Base-by-base conservation (phyloP, 2,329 filamentous ascomycete species). In the Colletotrichum lentis region DNA sequence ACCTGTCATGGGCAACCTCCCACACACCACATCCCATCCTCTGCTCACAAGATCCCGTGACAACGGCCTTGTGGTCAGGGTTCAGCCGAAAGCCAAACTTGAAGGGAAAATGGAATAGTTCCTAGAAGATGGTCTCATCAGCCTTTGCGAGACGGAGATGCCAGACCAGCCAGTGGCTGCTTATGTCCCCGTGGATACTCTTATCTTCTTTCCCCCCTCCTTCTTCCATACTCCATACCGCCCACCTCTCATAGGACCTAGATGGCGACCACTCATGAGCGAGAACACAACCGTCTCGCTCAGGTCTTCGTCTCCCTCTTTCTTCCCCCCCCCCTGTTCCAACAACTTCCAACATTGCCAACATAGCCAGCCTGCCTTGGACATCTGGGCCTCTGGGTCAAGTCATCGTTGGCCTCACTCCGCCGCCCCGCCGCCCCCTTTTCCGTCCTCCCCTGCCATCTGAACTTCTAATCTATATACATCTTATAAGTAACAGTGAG, bases 391-490 rank as follows among this genome's bases (percentile, higher is more conserved):
- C 52, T 18, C 11, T 44, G 39, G 67, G 63, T 58, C 67, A 54
- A 24, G 43, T 63, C 52, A 41, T 61, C 57, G 67, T 67, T 57
- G 63, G 63, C 67, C 67, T 67, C 57, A 37, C 56, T 67, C 62
- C 49, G 52, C 58, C 67, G 56, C 55, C 52, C n/a, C 56, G 58
- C 62, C 49, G 52, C 58, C 67, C 63, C 55, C 44, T 18, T 52
- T 31, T 46, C 52, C 24, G 39, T n/a, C 35, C 37, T 58, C 43
- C 41, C 53, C 43, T 46, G 50, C 37, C 55, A 67, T 43, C 52
- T 54, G 49, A 56, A 11, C 52, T 54, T 22, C 31, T 22, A 43
- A 5, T 55, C 41, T 69, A 35, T 7, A 35, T 35, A 35, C 31
- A 10, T 35, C 31, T 35, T 35, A 66, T 63, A 69, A 69, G 67